Percentiles rank a stretch among this genome's conserved stretches.
Conservation (phyloP, 2,329 filamentous ascomycete genomes). For the Colletotrichum musicola region DNA sequence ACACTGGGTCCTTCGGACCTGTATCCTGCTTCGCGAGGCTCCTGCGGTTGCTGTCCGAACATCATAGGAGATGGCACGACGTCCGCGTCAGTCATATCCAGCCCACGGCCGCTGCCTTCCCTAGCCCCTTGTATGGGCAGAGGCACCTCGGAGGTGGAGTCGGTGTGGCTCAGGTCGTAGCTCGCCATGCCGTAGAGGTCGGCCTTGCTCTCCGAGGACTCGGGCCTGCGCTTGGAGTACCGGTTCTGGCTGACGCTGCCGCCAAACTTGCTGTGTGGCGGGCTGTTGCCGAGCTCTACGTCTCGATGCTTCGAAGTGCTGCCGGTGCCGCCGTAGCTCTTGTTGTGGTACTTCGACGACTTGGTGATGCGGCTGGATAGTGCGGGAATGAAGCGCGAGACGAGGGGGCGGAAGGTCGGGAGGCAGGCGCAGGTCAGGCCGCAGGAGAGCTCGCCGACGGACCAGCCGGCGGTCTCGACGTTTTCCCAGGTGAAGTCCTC, state of each 20-base stretch:
- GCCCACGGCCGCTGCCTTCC: not conserved
- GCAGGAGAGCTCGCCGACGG: constrained; percentile 42
- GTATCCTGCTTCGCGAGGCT: not conserved
- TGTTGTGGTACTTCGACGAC: constrained; percentile 8
- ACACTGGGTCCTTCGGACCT: not conserved
- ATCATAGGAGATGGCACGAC: not conserved
- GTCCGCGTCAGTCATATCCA: not conserved
- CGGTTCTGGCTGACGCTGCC: not conserved
- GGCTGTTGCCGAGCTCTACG: constrained; percentile 14
- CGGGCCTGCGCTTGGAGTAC: not conserved
- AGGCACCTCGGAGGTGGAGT: not conserved
- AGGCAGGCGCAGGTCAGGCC: constrained; percentile 44
- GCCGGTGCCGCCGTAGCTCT: not conserved
- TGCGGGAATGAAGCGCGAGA: constrained; percentile 28
- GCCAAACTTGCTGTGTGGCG: not conserved
- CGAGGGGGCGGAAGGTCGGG: constrained; percentile 43
- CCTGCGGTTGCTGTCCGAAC: constrained; percentile 4
- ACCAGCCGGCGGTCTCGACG: constrained; percentile 43
- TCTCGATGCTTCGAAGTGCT: constrained; percentile 16
- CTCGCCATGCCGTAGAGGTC: constrained; percentile 22
- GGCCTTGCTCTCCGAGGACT: constrained; percentile 20
- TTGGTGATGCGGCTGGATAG: constrained; percentile 14
- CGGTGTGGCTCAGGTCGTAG: constrained; percentile 9
- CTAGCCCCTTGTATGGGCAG: constrained; percentile 1
- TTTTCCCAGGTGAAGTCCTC: constrained; percentile 43